Evolutionary conservation across 176 grass and related monocot species (phyloP).

Genomic region (Chloris gayana): DNA sequence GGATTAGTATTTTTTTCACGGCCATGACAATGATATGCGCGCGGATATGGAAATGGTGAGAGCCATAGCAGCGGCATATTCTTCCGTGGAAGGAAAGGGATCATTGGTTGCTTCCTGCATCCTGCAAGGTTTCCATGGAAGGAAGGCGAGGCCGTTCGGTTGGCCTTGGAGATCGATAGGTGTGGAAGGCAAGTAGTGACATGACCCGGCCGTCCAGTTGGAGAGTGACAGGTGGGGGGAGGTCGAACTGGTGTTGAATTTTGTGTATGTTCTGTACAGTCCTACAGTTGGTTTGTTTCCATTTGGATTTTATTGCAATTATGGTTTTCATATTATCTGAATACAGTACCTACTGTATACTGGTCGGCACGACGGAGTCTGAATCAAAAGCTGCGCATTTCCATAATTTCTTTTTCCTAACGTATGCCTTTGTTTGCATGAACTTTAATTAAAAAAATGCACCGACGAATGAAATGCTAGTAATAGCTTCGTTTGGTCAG

Average conservation of each 20-base stretch:
- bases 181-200: conserved; percentile 44
- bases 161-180: neutral
- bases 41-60: neutral
- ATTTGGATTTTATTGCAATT: neutral
- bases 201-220: neutral
- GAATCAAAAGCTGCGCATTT: neutral
- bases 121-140: neutral
- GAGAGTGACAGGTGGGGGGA: conserved; percentile 26
- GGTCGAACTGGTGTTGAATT: neutral
- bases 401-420: neutral
- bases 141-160: neutral
- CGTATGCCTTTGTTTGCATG: neutral
- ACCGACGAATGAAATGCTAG: too few species aligned
- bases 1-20: neutral
- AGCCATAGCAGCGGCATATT: conserved; percentile 26
- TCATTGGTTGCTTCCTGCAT: conserved; percentile 17
- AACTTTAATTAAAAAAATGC: too few species aligned
- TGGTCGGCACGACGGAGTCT: neutral
- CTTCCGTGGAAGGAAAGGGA: neutral
- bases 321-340: neutral
- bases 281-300: neutral
- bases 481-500: neutral
- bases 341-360: neutral
- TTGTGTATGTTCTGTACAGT: neutral
- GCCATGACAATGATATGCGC: neutral